Conservation (phyloP, 2,329 filamentous ascomycete species). For the Colletotrichum lini region DNA sequence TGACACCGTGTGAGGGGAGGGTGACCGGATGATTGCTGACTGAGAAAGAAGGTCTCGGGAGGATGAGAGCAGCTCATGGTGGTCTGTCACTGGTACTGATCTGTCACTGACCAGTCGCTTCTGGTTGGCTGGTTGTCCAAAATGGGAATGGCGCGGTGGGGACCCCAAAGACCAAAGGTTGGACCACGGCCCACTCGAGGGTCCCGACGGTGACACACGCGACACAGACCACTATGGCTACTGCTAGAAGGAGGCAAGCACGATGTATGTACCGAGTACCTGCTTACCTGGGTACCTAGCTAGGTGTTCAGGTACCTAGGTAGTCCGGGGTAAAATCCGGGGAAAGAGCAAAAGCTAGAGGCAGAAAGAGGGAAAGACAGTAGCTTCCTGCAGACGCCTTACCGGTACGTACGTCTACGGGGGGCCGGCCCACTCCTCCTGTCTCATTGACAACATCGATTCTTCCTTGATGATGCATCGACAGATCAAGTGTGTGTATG, state of each 20-base stretch:
- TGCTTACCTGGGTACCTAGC: too few relatives aligned
- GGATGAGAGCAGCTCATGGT: constrained; percentile 11
- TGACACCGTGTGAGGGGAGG: neutral
- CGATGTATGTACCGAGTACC: neutral
- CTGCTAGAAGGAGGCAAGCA: neutral
- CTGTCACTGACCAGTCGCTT: neutral
- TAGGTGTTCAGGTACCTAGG: neutral
- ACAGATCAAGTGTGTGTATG: neutral
- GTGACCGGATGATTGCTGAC: neutral
- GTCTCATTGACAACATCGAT: neutral
- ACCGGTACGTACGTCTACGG: neutral
- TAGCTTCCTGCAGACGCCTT: constrained; percentile 2
- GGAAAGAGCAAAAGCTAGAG: constrained; percentile 26
- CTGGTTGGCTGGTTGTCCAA: constrained; percentile 34
- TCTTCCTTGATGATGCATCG: neutral
- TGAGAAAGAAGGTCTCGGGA: neutral
- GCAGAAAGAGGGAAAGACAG: neutral
- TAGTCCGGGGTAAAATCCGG: constrained; percentile 42
- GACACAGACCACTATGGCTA: neutral
- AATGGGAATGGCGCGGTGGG: constrained; percentile 24
- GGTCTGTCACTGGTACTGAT: constrained; percentile 15
- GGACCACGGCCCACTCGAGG: neutral
- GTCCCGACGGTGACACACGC: neutral
- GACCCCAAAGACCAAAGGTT: neutral
- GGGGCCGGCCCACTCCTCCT: constrained; percentile 16